These are phyloP conservation scores for Backusella australiensis DNA, from an alignment of 192 early-diverging fungal genomes.

Conservation along the genomic window DNA sequence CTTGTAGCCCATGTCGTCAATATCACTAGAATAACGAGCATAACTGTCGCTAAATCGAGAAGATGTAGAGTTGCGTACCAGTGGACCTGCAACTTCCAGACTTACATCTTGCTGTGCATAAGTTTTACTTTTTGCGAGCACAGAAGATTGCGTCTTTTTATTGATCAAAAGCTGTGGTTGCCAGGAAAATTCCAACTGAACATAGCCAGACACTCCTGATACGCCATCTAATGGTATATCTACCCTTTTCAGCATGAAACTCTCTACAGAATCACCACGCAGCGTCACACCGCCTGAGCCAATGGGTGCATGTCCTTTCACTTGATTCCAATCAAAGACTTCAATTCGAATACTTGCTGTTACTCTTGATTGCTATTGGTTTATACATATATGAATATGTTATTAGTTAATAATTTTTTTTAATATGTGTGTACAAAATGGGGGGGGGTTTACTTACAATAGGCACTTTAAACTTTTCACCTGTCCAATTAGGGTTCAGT, in stretches of 20 bases:
- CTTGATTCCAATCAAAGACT: constrained; percentile 68
- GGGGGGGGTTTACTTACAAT: constrained; percentile 2
- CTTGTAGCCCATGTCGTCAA: neutral
- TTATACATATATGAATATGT: neutral
- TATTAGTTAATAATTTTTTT: neutral
- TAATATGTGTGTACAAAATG: neutral
- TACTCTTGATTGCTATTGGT: constrained; percentile 27
- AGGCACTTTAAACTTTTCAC: constrained; percentile 19
- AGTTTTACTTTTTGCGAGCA: constrained; percentile 30
- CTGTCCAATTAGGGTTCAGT: constrained; percentile 50
- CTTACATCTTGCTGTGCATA: constrained; percentile 2
- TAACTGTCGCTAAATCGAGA: constrained; percentile 1
- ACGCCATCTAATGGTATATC: constrained; percentile 38
- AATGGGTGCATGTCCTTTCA: constrained; percentile 45
- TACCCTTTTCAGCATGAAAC: constrained; percentile 35
- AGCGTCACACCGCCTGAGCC: constrained; percentile 34
- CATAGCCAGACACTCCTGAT: constrained; percentile 29
- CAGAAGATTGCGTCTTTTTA: constrained; percentile 48
- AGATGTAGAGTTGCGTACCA: neutral
- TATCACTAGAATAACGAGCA: neutral
- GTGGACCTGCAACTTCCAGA: constrained; percentile 2
- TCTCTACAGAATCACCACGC: constrained; percentile 28
- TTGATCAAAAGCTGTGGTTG: constrained; percentile 54
- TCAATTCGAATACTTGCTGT: constrained; percentile 43
- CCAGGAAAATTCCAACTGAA: constrained; percentile 53